Evolutionary conservation across 1,284 basidiomycete genomes (phyloP), one percentile per base, ranked within the genome.

Genomic region (Pascua guehoae): DNA sequence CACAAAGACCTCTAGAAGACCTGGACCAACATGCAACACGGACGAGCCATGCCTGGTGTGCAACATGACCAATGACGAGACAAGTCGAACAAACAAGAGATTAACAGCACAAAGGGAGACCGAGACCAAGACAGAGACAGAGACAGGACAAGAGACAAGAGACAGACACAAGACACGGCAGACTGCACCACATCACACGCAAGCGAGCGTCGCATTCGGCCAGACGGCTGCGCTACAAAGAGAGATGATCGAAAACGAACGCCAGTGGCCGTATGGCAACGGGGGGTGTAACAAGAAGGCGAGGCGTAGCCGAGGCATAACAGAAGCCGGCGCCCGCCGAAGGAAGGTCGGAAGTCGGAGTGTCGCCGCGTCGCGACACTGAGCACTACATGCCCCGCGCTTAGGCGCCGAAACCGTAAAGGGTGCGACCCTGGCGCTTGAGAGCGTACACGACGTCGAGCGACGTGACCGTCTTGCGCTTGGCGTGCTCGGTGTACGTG

Each of bases 401-500:
- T 78, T 81, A 87, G 55, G 83, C 84, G 73, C 86, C 86, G 79
- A 88, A 87, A 77, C 86, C 91, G 77, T 93, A 94, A 44, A 94
- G 84, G 47, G 89, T 91, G 71, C 91, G 84, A 51, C 89, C 89
- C 70, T 88, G 89, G 61, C 91, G 85, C 84, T 95, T 95, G 67
- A 96, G 85, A 24, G 91, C 91, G 78, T 94, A 94, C 62, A 95
- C 91, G 62, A 83, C 80, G 69, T 82, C 81, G 72, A 82, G 88
- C 4, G 91, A 89, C 47, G 87, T 91, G 62, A 92, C 88, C 50
- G 88, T 90, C 82, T 91, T 91, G 71, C 90, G 85, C 82, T 94
- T 94, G 57, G 91, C 90, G 81, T 94, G 91, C 78, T 93, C 91
- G 63, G 89, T 91, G 85, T 94, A 93, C 63, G 86, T 87, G 74